Conservation (phyloP, 164 flowering plant species). For the Platanus orientalis region DNA sequence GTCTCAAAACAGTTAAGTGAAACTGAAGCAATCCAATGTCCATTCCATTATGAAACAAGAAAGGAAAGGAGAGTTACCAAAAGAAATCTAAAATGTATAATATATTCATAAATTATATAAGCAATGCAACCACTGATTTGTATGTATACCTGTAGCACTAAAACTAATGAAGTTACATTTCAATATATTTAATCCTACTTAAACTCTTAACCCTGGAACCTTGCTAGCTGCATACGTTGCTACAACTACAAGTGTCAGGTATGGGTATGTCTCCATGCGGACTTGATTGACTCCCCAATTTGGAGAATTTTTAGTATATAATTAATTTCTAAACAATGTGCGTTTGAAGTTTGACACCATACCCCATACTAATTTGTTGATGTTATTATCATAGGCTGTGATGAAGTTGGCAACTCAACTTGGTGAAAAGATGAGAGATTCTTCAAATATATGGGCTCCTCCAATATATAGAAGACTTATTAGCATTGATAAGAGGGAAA, state of each 20-base stretch:
- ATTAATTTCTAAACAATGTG: not conserved
- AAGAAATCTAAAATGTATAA: not conserved
- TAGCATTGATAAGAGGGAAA: constrained; percentile 66
- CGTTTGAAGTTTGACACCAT: not conserved
- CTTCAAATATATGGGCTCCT: constrained; percentile 68
- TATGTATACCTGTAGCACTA: no score
- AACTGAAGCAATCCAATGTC: not conserved
- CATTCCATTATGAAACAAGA: not conserved
- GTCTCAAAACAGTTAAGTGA: not conserved
- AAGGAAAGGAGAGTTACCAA: not conserved
- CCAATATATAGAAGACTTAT: constrained; percentile 71
- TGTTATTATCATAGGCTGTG: constrained; percentile 40
- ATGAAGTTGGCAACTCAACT: constrained; percentile 48
- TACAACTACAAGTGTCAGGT: not conserved
- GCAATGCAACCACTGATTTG: not conserved
- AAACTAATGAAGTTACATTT: no score
- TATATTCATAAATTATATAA: not conserved
- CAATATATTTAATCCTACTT: no score
- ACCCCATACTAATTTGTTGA: not conserved
- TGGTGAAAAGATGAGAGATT: constrained; percentile 51
- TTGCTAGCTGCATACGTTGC: not conserved
- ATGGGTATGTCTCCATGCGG: not conserved
- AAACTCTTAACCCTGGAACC: no score
- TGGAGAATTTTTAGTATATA: not conserved
- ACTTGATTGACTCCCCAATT: no score